Evolutionary conservation across 1,284 basidiomycete species (phyloP), one percentile per base, ranked within the genome.

Genomic region (Rhodotorula sp.): DNA sequence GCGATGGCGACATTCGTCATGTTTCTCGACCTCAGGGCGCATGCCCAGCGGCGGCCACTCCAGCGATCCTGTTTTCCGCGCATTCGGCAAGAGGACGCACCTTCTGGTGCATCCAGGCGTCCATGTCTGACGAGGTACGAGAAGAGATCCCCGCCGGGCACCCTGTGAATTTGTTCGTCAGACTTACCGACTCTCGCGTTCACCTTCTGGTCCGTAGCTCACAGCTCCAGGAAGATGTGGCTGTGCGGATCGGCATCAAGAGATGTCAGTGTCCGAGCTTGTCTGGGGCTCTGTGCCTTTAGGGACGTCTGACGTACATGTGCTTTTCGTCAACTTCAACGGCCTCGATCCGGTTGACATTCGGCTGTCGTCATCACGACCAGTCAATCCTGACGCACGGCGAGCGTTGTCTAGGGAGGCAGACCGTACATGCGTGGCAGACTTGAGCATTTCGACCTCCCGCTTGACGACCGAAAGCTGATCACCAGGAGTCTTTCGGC

Each of bases 131-230:
- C 84, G 76, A 90, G 86, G 80, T 92, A 91, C 47, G 89, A 86
- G 82, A 91, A 88, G 49, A 93, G 83, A 81, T 93, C 92, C 62
- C 88, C 87, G 28, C 88, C 87, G 0, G 90, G 91, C 74, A 87
- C 88, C 43, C 73, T 74, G 56, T 21, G 1, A 28, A 3, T 10
- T 43, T 43, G 15, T 43, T 23, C 19, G 49, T 50, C 49, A 21
- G 19, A 10, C 7, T 23, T 19, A 50, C 23, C 19, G 49, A 10
- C 23, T 23, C 49, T 50, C 49, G 49, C 23, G 5, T 21, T 50
- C 49, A 2, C 19, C 49, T 50, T 23, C 49, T 50, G 49, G 14
- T 50, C 19, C 49, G 18, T 50, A 19, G 28, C 62, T 56, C 1
- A 70, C 71, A 89, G 84, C 77, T 91, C 86, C 38, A 91, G 85